phyloP scores from a whole-genome alignment of 371 early-diverging fungal genomes.

The Thermomucor indicae-seudaticae region DNA sequence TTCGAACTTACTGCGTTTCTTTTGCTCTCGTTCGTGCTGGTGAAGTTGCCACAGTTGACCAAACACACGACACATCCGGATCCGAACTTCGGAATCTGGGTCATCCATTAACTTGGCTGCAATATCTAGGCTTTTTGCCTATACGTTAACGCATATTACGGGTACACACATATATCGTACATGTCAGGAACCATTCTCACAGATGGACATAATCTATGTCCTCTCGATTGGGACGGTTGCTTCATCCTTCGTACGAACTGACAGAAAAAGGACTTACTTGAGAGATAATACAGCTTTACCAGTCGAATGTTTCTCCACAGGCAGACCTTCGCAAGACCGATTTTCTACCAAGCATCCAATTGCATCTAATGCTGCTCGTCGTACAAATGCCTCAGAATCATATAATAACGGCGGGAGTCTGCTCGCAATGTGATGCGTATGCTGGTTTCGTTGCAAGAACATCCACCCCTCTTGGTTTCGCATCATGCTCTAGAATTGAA shows the following conservation, averaged over 20 bases:
- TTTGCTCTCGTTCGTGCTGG: constrained; percentile 24
- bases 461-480: constrained; percentile 28
- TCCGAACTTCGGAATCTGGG: constrained; percentile 53
- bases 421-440: constrained; percentile 15
- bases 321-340: constrained; percentile 39
- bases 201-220: too few relatives aligned
- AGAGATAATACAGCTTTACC: too few relatives aligned
- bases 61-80: constrained; percentile 46
- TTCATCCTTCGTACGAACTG: too few relatives aligned
- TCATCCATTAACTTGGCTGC: constrained; percentile 47
- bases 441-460: constrained; percentile 31
- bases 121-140: constrained; percentile 31
- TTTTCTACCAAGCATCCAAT: constrained; percentile 49
- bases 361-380: constrained; percentile 54
- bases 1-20: constrained; percentile 20
- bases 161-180: too few relatives aligned
- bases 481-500: constrained; percentile 24
- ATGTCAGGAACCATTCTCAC: too few relatives aligned
- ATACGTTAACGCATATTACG: not conserved
- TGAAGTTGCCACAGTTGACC: constrained; percentile 47
- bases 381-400: constrained; percentile 59
- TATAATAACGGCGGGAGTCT: constrained; percentile 45
- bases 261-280: constrained; percentile 31
- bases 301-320: constrained; percentile 11
- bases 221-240: too few relatives aligned